phyloP scores from a whole-genome alignment of 2,329 filamentous ascomycete species.

The Fusarium circinatum region DNA sequence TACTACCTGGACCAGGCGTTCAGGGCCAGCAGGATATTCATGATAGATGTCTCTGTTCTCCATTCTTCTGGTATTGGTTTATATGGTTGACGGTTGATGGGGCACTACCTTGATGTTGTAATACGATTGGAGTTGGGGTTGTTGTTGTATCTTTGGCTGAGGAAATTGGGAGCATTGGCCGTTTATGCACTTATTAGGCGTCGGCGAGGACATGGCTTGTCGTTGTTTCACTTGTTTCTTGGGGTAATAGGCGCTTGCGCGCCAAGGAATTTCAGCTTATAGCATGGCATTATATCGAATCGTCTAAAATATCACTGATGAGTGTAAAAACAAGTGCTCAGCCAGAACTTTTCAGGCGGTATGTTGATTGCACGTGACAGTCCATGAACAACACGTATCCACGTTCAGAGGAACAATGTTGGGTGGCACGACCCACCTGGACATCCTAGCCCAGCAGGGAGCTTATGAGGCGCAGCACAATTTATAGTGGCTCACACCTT shows the following conservation, averaged over 20 bases:
- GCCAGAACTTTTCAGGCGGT: neutral
- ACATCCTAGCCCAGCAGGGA: slow-evolving; percentile 28
- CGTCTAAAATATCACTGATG: slow-evolving; percentile 24
- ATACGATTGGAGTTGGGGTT: slow-evolving; percentile 45
- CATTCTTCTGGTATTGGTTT: slow-evolving; percentile 30
- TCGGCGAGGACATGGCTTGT: slow-evolving; percentile 38
- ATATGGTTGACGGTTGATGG: slow-evolving; percentile 33
- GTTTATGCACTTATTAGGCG: slow-evolving; percentile 46
- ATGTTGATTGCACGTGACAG: slow-evolving; percentile 33
- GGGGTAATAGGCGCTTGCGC: slow-evolving; percentile 36
- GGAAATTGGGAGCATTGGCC: slow-evolving; percentile 39
- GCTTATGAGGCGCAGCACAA: slow-evolving; percentile 41
- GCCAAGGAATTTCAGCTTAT: slow-evolving; percentile 40
- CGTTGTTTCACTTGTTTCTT: slow-evolving; percentile 25
- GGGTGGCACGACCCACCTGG: slow-evolving; percentile 23
- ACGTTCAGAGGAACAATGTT: slow-evolving; percentile 13
- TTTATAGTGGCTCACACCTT: slow-evolving; percentile 38
- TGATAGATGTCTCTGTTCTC: slow-evolving; percentile 40
- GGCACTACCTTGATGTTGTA: slow-evolving; percentile 38
- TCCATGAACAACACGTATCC: slow-evolving; percentile 10
- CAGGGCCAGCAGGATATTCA: slow-evolving; percentile 33
- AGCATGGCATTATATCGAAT: slow-evolving; percentile 42
- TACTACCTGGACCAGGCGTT: slow-evolving; percentile 45
- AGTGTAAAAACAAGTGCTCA: neutral
- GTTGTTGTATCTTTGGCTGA: slow-evolving; percentile 32